Percentiles rank a stretch among this genome's conserved stretches.
These are phyloP conservation scores for Aspergillus pseudonomiae DNA, from an alignment of 2,329 filamentous ascomycete species.

Conservation along the genomic window DNA sequence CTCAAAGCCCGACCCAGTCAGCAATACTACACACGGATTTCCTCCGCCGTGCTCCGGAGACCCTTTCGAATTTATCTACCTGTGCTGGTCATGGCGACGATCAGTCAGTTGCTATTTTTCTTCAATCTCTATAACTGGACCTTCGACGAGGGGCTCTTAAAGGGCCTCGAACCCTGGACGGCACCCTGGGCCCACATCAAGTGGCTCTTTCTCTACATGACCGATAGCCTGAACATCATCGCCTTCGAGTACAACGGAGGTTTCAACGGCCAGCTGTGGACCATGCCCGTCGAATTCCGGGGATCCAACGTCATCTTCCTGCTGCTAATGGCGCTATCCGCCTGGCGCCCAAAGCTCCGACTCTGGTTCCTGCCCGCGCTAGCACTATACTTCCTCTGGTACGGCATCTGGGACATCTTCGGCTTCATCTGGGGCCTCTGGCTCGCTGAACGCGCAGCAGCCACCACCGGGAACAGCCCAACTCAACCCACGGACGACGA, in stretches of 20 bases:
- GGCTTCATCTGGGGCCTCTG: slow-evolving; percentile 26
- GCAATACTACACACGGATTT: slow-evolving; percentile 17
- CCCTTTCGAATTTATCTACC: slow-evolving; percentile 27
- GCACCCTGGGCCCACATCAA: slow-evolving; percentile 22
- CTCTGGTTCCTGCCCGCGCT: slow-evolving; percentile 15
- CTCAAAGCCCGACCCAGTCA: slow-evolving; percentile 32
- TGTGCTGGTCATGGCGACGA: slow-evolving; percentile 17
- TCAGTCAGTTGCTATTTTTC: slow-evolving; percentile 24
- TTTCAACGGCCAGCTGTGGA: slow-evolving; percentile 28
- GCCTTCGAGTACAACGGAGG: slow-evolving; percentile 23
- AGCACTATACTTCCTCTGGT: slow-evolving; percentile 23
- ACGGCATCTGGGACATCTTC: slow-evolving; percentile 27
- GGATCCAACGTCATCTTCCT: slow-evolving; percentile 27
- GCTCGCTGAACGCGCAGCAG: slow-evolving; percentile 18
- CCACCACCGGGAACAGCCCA: not conserved
- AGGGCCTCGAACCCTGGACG: slow-evolving; percentile 21
- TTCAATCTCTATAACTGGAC: slow-evolving; percentile 22
- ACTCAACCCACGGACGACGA: not conserved
- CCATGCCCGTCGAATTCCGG: slow-evolving; percentile 27
- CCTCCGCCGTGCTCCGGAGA: slow-evolving; percentile 23
- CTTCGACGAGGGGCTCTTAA: slow-evolving; percentile 21
- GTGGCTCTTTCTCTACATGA: slow-evolving; percentile 24
- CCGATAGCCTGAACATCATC: slow-evolving; percentile 25
- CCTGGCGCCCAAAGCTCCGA: slow-evolving; percentile 19
- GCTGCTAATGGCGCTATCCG: slow-evolving; percentile 19